Percentiles rank a stretch among this genome's conserved stretches.
Conservation (phyloP, 306 rosid species). For the Pterocarpus macrocarpus region DNA sequence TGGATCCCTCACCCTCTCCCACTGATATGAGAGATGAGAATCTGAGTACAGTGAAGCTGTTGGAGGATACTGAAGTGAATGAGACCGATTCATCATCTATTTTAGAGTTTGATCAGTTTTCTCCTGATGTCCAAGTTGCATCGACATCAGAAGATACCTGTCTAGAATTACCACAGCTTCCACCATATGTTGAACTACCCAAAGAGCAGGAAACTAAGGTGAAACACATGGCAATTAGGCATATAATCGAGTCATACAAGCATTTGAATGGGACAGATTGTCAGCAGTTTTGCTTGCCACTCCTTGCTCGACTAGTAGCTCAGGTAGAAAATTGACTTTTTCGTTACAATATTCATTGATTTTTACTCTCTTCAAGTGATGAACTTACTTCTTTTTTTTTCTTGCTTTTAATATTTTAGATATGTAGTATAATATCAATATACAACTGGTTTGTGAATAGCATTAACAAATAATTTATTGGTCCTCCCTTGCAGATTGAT, state of each 20-base stretch:
- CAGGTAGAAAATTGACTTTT: conserved; percentile 66
- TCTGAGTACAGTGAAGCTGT: conserved; percentile 51
- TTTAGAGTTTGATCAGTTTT: conserved; percentile 72
- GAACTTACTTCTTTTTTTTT: not conserved
- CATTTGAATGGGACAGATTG: conserved; percentile 66
- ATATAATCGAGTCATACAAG: conserved; percentile 76
- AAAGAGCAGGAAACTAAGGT: conserved; percentile 72
- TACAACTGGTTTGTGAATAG: conserved; percentile 39
- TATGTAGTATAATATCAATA: conserved; percentile 24
- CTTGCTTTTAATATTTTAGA: conserved; percentile 18
- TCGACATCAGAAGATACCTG: conserved; percentile 81
- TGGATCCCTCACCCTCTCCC: conserved; percentile 59
- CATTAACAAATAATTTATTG: conserved; percentile 29
- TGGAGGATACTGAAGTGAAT: conserved; percentile 57
- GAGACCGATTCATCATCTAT: conserved; percentile 61
- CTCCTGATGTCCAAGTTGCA: conserved; percentile 61
- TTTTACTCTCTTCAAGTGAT: conserved; percentile 26
- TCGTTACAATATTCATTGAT: conserved; percentile 4
- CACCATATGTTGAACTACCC: conserved; percentile 76
- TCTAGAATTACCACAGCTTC: conserved; percentile 82
- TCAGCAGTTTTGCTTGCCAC: conserved; percentile 79
- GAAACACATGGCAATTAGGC: conserved; percentile 75
- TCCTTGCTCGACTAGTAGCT: conserved; percentile 93
- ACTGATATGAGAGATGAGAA: conserved; percentile 62
- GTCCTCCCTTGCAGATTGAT: conserved; percentile 66